Conservation (phyloP, 2,329 filamentous ascomycete species). For the Penicillium concentricum region DNA sequence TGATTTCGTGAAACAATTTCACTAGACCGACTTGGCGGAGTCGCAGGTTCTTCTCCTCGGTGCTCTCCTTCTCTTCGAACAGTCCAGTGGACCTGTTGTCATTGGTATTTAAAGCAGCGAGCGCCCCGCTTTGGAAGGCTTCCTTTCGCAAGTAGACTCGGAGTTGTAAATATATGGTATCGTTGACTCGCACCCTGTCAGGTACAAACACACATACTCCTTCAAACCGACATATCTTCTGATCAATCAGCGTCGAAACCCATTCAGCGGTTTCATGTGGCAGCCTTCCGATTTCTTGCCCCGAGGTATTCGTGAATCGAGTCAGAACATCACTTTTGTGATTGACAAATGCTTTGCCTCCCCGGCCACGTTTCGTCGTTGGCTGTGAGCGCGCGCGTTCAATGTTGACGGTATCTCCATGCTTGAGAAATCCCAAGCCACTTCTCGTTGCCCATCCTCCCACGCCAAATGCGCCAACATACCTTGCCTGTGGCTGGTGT, state of each 20-base stretch:
- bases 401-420: conserved; percentile 80
- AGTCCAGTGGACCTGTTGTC: conserved; percentile 70
- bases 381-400: conserved; percentile 77
- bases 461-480: conserved; percentile 88
- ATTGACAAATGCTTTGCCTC: conserved; percentile 47
- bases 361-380: conserved; percentile 50
- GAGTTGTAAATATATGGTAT: conserved; percentile 90
- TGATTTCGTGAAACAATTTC: conserved; percentile 85
- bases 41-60: conserved; percentile 79
- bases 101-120: conserved; percentile 50
- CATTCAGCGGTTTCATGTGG: conserved; percentile 85
- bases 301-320: conserved; percentile 76
- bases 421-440: conserved; percentile 69
- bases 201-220: conserved; percentile 86
- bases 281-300: conserved; percentile 81
- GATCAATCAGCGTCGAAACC: conserved; percentile 90
- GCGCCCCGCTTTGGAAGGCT: conserved; percentile 67
- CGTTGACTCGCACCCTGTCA: conserved; percentile 80
- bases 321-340: conserved; percentile 83
- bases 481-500: conserved; percentile 58
- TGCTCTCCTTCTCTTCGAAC: conserved; percentile 82
- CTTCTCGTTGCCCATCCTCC: conserved; percentile 90
- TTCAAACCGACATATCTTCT: conserved; percentile 83
- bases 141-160: conserved; percentile 71
- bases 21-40: conserved; percentile 84